Evolutionary conservation across 2,329 filamentous ascomycete species (phyloP).

Genomic region (Massarina eburnea): DNA sequence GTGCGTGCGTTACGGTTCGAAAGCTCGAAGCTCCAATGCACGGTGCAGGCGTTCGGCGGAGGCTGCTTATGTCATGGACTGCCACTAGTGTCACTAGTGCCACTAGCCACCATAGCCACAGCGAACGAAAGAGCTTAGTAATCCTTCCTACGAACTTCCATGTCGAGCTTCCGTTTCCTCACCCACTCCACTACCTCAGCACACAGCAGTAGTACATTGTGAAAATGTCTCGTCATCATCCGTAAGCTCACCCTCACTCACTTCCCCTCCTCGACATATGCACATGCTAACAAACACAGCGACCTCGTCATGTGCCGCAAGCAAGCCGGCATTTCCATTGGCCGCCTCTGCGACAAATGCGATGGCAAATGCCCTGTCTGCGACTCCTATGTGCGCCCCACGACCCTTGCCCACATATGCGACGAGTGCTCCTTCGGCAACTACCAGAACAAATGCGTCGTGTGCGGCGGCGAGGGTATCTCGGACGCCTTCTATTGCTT

Average conservation of each 20-base stretch:
- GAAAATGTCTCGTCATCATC: slow-evolving; percentile 97
- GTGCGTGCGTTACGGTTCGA: no score
- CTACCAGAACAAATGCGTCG: slow-evolving; percentile 99
- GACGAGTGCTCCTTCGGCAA: slow-evolving; percentile 99
- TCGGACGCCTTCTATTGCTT: slow-evolving; percentile 99
- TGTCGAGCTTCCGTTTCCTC: not conserved
- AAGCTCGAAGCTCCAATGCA: slow-evolving; percentile 22
- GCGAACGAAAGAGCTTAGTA: no score
- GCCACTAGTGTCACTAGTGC: no score
- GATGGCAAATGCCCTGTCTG: slow-evolving; percentile 99
- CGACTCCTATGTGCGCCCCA: slow-evolving; percentile 97
- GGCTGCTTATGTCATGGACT: no score
- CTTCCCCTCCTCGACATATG: slow-evolving; percentile 6
- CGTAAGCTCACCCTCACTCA: slow-evolving; percentile 62
- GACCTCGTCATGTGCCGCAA: slow-evolving; percentile 99
- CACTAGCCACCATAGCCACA: no score
- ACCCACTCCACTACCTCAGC: not conserved
- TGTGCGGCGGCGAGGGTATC: slow-evolving; percentile 97
- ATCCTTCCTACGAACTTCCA: not conserved
- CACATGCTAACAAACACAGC: slow-evolving; percentile 48
- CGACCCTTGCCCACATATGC: slow-evolving; percentile 95
- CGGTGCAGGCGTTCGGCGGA: slow-evolving; percentile 20
- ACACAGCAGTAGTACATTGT: no score
- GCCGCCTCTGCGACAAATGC: slow-evolving; percentile 98
- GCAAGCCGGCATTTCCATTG: slow-evolving; percentile 95